Conservation (phyloP, 371 early-diverging fungal species). For the Mucor sp. region DNA sequence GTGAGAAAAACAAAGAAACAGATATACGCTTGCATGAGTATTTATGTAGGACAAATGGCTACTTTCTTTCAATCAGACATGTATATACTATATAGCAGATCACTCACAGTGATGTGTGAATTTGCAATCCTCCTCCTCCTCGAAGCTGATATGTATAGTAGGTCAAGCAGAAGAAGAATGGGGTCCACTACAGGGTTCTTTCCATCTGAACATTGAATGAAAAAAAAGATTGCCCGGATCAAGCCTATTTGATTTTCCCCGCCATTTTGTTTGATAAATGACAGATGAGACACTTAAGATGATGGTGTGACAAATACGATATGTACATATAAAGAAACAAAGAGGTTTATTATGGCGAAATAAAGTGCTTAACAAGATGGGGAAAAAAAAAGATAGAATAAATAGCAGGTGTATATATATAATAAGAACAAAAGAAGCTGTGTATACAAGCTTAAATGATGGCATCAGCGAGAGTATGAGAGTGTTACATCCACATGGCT, state of each 20-base stretch:
- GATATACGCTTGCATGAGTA: background rate
- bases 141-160: too few species aligned
- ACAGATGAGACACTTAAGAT: constrained; percentile 14
- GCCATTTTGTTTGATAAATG: constrained; percentile 6
- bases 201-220: background rate
- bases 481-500: constrained; percentile 17
- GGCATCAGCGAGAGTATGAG: background rate
- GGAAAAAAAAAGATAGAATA: background rate
- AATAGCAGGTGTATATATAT: background rate
- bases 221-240: background rate
- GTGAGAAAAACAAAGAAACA: background rate
- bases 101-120: background rate
- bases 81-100: background rate
- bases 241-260: constrained; percentile 1
- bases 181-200: background rate
- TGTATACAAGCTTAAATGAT: background rate
- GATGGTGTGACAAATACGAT: background rate
- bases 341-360: background rate
- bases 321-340: background rate
- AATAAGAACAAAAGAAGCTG: background rate
- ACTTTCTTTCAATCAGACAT: background rate
- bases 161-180: background rate
- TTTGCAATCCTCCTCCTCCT: background rate
- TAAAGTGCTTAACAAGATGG: background rate
- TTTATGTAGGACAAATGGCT: background rate